These are phyloP conservation scores for Claviceps capensis DNA, from an alignment of 2,329 filamentous ascomycete species.

Conservation along the genomic window DNA sequence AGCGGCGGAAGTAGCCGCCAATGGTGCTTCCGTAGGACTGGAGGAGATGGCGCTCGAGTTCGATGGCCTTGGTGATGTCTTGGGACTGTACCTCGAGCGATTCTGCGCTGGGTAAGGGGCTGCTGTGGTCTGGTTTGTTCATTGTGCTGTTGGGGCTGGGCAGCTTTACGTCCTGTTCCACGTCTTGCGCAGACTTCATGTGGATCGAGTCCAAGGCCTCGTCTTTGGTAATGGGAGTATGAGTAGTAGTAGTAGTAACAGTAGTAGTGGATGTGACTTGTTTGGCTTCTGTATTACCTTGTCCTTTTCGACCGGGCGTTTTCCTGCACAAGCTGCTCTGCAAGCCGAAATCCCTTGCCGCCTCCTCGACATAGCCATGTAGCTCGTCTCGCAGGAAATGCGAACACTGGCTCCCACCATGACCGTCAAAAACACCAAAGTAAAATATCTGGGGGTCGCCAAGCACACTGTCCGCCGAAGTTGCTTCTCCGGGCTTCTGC, in stretches of 20 bases:
- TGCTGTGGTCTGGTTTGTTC: conserved; percentile 22
- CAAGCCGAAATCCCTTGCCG: conserved; percentile 62
- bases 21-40: conserved; percentile 70
- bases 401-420: conserved; percentile 81
- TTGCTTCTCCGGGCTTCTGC: conserved; percentile 43
- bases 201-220: conserved; percentile 24
- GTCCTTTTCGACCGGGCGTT: conserved; percentile 13
- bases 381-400: conserved; percentile 73
- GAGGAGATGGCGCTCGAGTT: conserved; percentile 59
- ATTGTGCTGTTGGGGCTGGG: conserved; percentile 17
- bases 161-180: conserved; percentile 23
- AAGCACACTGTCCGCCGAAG: conserved; percentile 58
- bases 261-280: no score
- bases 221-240: conserved; percentile 8
- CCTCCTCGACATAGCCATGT: conserved; percentile 78
- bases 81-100: conserved; percentile 37
- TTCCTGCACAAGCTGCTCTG: conserved; percentile 54
- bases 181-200: conserved; percentile 36
- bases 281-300: not conserved
- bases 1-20: conserved; percentile 88
- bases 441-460: conserved; percentile 97
- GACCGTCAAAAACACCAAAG: conserved; percentile 91
- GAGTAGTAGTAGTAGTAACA: no score
- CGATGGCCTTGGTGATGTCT: conserved; percentile 46
- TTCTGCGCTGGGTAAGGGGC: conserved; percentile 23